Percentiles rank a stretch among this genome's conserved stretches.
These are phyloP conservation scores for Vanilla planifolia DNA, from an alignment of 106 monocot species.

Conservation along the genomic window DNA sequence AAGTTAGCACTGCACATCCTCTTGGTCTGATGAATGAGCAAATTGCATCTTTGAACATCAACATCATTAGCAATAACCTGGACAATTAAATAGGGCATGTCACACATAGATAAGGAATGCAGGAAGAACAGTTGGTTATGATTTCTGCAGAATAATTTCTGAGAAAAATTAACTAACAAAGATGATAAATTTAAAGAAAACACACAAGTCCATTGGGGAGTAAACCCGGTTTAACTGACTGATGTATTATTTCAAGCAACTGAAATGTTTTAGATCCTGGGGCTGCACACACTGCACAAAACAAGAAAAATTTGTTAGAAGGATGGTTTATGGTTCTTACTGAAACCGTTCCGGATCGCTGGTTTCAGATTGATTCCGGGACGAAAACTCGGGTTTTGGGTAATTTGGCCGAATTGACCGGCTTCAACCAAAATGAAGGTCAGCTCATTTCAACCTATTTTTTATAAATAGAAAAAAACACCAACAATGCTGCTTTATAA, in stretches of 20 bases:
- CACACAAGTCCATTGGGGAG: constrained; percentile 85
- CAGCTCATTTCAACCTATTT: no score
- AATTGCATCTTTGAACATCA: constrained; percentile 99
- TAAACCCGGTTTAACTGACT: constrained; percentile 49
- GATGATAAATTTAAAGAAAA: constrained; percentile 5
- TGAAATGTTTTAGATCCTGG: constrained; percentile 99
- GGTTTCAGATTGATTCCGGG: no score
- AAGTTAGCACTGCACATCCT: constrained; percentile 93
- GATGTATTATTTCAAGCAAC: constrained; percentile 95
- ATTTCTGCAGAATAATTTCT: not conserved
- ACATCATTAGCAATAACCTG: constrained; percentile 98
- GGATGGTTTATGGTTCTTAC: no score
- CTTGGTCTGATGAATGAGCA: constrained; percentile 98
- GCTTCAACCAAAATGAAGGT: no score
- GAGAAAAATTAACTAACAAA: not conserved
- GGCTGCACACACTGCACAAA: constrained; percentile 94
- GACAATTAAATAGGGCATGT: constrained; percentile 9
- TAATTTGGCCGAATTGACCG: no score
- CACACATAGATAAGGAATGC: not conserved
- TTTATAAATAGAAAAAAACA: no score
- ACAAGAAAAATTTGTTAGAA: not conserved
- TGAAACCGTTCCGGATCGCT: no score
- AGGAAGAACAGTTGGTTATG: not conserved
- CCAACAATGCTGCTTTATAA: no score
- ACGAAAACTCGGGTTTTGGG: no score